A percentile compares a stretch with the other conserved stretches of the same genome.
Evolutionary conservation across 176 grass and related monocot genomes (phyloP).

Genomic region (Carex kokanica): DNA sequence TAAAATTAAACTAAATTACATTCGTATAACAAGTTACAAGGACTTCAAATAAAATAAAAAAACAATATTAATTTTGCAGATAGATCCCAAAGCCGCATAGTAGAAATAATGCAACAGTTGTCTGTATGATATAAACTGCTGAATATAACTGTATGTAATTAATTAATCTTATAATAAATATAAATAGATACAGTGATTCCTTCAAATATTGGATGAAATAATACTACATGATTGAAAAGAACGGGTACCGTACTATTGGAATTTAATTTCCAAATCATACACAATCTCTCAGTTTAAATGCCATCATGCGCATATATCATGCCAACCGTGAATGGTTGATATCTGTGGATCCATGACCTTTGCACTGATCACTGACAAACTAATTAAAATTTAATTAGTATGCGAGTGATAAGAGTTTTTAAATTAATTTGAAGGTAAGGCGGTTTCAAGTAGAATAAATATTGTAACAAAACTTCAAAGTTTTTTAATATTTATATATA

Average conservation of each 20-base stretch:
- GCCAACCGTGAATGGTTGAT: not conserved
- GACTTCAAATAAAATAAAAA: not conserved
- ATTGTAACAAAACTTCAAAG: no score
- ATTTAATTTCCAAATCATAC: not conserved
- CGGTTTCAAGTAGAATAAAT: no score
- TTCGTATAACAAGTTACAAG: not conserved
- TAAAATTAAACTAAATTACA: not conserved
- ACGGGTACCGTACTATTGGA: not conserved
- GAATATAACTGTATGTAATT: not conserved
- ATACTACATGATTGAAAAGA: not conserved
- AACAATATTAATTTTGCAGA: not conserved
- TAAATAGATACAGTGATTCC: no score
- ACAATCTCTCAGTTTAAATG: not conserved
- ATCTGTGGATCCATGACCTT: not conserved
- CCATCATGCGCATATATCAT: not conserved
- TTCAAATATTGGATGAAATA: not conserved
- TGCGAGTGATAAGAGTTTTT: no score
- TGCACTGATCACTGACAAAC: not conserved
- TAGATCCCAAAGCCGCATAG: not conserved
- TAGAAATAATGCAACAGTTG: no score
- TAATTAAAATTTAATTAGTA: not conserved
- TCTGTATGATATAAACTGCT: not conserved
- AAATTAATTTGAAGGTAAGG: no score
- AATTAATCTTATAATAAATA: not conserved
- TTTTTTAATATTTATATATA: no score